These are phyloP conservation scores for Podosphaera xanthii DNA, from an alignment of 2,329 filamentous ascomycete species.

Conservation along the genomic window DNA sequence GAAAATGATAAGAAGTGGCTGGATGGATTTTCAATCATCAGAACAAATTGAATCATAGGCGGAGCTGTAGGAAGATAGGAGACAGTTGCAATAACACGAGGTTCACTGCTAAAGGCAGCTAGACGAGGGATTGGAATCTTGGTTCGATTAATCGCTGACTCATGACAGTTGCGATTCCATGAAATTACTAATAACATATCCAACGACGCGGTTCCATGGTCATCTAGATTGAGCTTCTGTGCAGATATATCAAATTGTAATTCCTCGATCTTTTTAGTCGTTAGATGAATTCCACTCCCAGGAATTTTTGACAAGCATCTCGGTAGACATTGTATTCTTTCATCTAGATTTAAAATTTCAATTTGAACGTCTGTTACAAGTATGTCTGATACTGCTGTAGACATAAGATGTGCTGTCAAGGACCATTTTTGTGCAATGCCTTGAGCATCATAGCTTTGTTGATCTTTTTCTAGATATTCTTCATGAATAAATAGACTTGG, in stretches of 20 bases:
- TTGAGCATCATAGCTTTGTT: slow-evolving; percentile 19
- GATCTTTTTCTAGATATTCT: slow-evolving; percentile 11
- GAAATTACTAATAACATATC: slow-evolving; percentile 53
- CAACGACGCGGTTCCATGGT: slow-evolving; percentile 50
- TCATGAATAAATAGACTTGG: slow-evolving; percentile 55
- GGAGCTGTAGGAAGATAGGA: slow-evolving; percentile 20
- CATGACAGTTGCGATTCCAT: slow-evolving; percentile 39
- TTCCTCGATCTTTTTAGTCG: slow-evolving; percentile 46
- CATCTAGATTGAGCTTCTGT: slow-evolving; percentile 60
- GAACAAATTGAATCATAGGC: slow-evolving; percentile 25
- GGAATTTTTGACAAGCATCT: slow-evolving; percentile 18
- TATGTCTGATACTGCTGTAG: slow-evolving; percentile 45
- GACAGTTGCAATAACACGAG: slow-evolving; percentile 44
- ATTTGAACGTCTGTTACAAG: slow-evolving; percentile 42
- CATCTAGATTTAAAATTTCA: slow-evolving; percentile 33
- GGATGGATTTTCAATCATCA: slow-evolving; percentile 80
- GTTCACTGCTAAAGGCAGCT: slow-evolving; percentile 60
- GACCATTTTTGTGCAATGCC: slow-evolving; percentile 68
- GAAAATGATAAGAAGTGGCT: slow-evolving; percentile 89
- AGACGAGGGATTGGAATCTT: slow-evolving; percentile 59
- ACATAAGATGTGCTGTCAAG: slow-evolving; percentile 49
- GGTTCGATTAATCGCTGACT: slow-evolving; percentile 30
- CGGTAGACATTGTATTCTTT: slow-evolving; percentile 35
- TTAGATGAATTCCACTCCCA: slow-evolving; percentile 25
- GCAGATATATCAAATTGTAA: slow-evolving; percentile 50